phyloP scores from a whole-genome alignment of 2,329 filamentous ascomycete genomes.

The Aspergillus pseudoviridinutans region DNA sequence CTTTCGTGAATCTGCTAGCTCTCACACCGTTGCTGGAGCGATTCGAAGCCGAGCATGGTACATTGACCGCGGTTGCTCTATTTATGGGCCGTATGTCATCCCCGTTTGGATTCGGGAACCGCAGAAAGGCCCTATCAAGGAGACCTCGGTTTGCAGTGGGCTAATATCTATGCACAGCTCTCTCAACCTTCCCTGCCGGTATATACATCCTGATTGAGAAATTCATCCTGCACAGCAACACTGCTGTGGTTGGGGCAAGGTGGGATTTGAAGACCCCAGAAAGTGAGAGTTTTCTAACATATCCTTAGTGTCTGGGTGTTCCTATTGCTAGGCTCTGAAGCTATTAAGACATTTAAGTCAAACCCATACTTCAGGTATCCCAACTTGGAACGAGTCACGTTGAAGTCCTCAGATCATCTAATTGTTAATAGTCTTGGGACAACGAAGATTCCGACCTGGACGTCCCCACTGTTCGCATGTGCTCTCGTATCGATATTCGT shows the following conservation, averaged over 20 bases:
- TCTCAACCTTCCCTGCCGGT: conserved; percentile 76
- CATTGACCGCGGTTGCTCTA: conserved; percentile 76
- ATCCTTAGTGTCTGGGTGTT: conserved; percentile 80
- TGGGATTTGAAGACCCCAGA: conserved; percentile 37
- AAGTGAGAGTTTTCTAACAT: conserved; percentile 9
- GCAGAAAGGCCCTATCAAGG: neutral
- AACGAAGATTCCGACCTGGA: conserved; percentile 84
- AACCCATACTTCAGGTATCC: conserved; percentile 69
- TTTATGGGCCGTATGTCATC: conserved; percentile 79
- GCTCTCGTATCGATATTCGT: conserved; percentile 72
- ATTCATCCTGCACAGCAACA: conserved; percentile 66
- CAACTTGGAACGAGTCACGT: neutral
- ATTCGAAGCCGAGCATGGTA: conserved; percentile 91
- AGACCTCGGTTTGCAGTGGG: conserved; percentile 2
- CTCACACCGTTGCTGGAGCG: conserved; percentile 85
- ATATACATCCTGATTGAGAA: conserved; percentile 77
- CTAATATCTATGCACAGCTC: conserved; percentile 47
- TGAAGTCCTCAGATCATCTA: neutral
- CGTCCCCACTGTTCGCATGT: conserved; percentile 73
- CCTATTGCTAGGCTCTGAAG: conserved; percentile 76
- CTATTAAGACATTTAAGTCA: conserved; percentile 75
- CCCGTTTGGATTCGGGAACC: neutral
- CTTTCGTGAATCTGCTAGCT: conserved; percentile 72
- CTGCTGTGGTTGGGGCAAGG: conserved; percentile 77
- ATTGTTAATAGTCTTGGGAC: conserved; percentile 47